phyloP scores from a whole-genome alignment of 1,139 yeast genomes.

The Kodamaea suecica region DNA sequence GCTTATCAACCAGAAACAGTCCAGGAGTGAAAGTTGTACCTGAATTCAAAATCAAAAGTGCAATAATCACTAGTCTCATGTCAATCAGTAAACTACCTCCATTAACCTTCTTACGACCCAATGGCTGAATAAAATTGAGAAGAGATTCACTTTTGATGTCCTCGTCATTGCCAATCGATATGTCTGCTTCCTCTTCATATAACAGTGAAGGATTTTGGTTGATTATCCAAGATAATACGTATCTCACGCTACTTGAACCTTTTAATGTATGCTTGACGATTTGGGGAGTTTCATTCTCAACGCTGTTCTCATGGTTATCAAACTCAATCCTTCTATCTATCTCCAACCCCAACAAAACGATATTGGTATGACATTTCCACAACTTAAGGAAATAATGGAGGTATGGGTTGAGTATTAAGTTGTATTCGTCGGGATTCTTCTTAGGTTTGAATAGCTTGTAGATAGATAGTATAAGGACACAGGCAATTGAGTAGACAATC shows the following conservation, averaged over 20 bases:
- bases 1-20: not conserved
- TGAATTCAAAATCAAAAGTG: constrained; percentile 25
- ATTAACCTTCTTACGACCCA: constrained; percentile 52
- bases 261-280: constrained; percentile 51
- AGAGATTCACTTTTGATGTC: constrained; percentile 57
- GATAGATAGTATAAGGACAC: constrained; percentile 50
- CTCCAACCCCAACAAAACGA: constrained; percentile 56
- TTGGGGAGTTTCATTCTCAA: constrained; percentile 44
- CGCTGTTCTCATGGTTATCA: constrained; percentile 30
- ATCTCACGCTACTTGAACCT: constrained; percentile 62
- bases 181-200: constrained; percentile 15
- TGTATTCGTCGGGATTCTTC: constrained; percentile 25
- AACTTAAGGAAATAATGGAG: constrained; percentile 50
- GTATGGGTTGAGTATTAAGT: constrained; percentile 57
- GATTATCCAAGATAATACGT: constrained; percentile 57
- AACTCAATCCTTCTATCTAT: constrained; percentile 61
- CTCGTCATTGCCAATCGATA: constrained; percentile 32
- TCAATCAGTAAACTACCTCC: constrained; percentile 59
- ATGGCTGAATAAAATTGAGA: constrained; percentile 57
- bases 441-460: constrained; percentile 46
- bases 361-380: constrained; percentile 64
- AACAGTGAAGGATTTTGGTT: constrained; percentile 43
- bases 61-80: constrained; percentile 39
- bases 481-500: constrained; percentile 50
- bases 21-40: constrained; percentile 19